These are phyloP conservation scores for Gloeopeniophorella convolvens DNA, from an alignment of 768 basidiomycete species.

Conservation along the genomic window DNA sequence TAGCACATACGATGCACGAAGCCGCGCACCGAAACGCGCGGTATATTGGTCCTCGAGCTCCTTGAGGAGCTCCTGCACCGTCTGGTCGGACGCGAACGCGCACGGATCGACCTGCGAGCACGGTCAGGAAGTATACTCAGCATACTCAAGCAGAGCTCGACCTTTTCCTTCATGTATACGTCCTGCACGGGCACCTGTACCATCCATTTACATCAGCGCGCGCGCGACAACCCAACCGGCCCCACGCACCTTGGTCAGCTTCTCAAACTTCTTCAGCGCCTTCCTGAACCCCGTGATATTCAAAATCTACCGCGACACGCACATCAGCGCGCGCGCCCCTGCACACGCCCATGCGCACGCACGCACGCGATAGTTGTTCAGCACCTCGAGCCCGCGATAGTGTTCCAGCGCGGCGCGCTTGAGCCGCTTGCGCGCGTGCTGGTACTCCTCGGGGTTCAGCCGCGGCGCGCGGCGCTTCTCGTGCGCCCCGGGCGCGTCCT, in stretches of 20 bases:
- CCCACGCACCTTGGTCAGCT: slow-evolving; percentile 53
- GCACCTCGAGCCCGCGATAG: slow-evolving; percentile 74
- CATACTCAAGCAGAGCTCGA: slow-evolving; percentile 23
- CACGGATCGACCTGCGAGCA: slow-evolving; percentile 54
- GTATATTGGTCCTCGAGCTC: slow-evolving; percentile 78
- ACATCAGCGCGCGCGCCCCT: no score
- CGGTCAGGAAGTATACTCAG: background rate
- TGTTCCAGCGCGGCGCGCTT: slow-evolving; percentile 80
- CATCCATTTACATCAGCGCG: background rate
- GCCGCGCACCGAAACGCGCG: slow-evolving; percentile 58
- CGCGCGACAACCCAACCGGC: background rate
- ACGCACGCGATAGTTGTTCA: slow-evolving; percentile 86
- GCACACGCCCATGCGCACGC: no score
- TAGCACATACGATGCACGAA: background rate
- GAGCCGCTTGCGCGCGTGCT: slow-evolving; percentile 76
- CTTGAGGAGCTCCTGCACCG: slow-evolving; percentile 59
- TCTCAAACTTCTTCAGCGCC: slow-evolving; percentile 81
- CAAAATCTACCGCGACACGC: slow-evolving; percentile 61
- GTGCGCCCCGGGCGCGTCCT: background rate
- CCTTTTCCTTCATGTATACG: slow-evolving; percentile 78
- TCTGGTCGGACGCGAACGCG: slow-evolving; percentile 56
- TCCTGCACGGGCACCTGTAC: slow-evolving; percentile 59
- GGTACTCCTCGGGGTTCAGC: slow-evolving; percentile 70
- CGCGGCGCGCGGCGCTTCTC: slow-evolving; percentile 7
- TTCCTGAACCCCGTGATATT: slow-evolving; percentile 90